Conservation (phyloP, 176 grass and related monocot species). For the Poa pratensis region DNA sequence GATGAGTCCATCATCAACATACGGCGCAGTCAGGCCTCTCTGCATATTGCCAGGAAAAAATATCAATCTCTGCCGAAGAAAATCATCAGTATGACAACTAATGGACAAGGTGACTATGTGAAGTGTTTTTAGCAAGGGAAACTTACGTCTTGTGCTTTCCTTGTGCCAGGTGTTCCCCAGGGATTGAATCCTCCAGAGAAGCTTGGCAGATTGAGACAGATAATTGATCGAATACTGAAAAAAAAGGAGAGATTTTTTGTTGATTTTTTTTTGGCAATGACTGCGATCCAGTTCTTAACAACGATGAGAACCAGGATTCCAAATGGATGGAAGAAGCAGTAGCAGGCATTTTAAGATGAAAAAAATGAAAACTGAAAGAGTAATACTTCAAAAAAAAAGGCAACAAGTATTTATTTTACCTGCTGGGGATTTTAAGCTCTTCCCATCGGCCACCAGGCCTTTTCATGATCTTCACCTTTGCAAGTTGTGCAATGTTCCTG, state of each 20-base stretch:
- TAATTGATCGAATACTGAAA: slow-evolving; percentile 76
- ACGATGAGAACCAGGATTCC: neutral
- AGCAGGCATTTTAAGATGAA: neutral
- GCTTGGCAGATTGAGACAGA: slow-evolving; percentile 82
- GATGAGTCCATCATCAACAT: slow-evolving; percentile 75
- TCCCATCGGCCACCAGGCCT: slow-evolving; percentile 62
- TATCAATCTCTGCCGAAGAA: neutral
- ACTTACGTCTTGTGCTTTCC: slow-evolving; percentile 62
- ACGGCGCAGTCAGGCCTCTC: slow-evolving; percentile 79
- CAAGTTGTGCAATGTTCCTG: slow-evolving; percentile 97
- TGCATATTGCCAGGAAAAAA: slow-evolving; percentile 47
- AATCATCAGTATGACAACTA: neutral
- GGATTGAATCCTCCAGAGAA: slow-evolving; percentile 87
- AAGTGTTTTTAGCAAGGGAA: slow-evolving; percentile 8
- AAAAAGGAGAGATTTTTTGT: neutral
- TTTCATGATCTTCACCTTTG: slow-evolving; percentile 92
- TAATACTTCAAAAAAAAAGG: slow-evolving; percentile 20
- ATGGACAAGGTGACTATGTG: neutral
- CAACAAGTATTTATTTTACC: slow-evolving; percentile 47
- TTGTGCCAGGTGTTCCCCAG: slow-evolving; percentile 66
- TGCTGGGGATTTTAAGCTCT: slow-evolving; percentile 73
- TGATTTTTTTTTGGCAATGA: neutral
- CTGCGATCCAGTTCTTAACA: neutral
- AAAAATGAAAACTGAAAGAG: neutral
- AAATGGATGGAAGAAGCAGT: neutral